These are phyloP conservation scores for Ustilago esculenta DNA, from an alignment of 1,284 basidiomycete species.

Conservation along the genomic window DNA sequence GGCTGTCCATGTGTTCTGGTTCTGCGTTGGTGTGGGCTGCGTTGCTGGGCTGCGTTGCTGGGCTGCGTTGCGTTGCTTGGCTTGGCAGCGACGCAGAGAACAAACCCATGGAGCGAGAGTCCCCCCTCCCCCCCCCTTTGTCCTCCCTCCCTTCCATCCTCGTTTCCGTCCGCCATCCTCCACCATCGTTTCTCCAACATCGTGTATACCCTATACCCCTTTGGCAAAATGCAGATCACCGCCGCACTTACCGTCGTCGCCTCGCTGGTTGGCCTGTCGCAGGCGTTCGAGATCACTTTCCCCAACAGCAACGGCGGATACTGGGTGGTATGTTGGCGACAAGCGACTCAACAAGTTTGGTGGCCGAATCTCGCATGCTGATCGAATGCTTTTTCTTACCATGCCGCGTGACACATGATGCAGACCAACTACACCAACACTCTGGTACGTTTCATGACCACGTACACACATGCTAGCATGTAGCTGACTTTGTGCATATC, in stretches of 20 bases:
- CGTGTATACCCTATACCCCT: not conserved
- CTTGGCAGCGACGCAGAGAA: too few species aligned
- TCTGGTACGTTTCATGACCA: slow-evolving; percentile 12
- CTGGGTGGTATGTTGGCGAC: slow-evolving; percentile 44
- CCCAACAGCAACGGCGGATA: slow-evolving; percentile 53
- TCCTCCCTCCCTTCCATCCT: slow-evolving; percentile 1
- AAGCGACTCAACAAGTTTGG: not conserved
- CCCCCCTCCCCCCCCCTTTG: too few species aligned
- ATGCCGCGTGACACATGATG: too few species aligned
- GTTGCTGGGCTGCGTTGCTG: too few species aligned
- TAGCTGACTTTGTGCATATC: too few species aligned
- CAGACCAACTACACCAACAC: slow-evolving; percentile 54
- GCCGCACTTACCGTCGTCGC: slow-evolving; percentile 23
- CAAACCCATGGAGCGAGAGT: too few species aligned
- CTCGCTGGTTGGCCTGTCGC: slow-evolving; percentile 22
- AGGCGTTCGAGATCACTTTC: slow-evolving; percentile 50
- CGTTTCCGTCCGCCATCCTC: not conserved
- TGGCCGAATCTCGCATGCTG: not conserved
- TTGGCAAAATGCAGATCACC: slow-evolving; percentile 32
- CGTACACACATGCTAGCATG: too few species aligned
- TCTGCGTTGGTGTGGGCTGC: too few species aligned
- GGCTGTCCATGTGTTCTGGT: too few species aligned
- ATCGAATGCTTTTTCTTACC: not conserved
- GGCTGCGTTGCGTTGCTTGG: too few species aligned
- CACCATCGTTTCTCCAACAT: not conserved